phyloP scores from a whole-genome alignment of 148 eudicot genomes.

The Dianthus caryophyllus region DNA sequence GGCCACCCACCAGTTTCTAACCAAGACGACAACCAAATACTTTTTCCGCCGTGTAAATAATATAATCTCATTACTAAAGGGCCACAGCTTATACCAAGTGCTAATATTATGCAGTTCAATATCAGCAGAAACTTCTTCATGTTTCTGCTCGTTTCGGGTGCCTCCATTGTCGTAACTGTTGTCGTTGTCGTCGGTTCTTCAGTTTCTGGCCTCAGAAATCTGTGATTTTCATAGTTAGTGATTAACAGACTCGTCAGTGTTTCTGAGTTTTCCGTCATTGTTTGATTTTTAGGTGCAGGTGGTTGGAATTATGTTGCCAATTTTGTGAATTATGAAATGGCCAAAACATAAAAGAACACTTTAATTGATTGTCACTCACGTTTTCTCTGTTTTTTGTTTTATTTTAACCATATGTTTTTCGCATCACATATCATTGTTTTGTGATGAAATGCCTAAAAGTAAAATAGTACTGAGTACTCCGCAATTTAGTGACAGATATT shows the following conservation, averaged over 20 bases:
- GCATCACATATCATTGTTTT: too few relatives aligned
- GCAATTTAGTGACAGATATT: too few relatives aligned
- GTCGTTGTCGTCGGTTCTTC: not conserved
- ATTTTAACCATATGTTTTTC: too few relatives aligned
- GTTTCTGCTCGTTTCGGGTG: not conserved
- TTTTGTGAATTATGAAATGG: not conserved
- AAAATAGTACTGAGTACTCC: too few relatives aligned
- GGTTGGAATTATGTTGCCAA: not conserved
- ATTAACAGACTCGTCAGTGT: conserved; percentile 3
- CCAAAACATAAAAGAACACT: not conserved
- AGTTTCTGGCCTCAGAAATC: conserved; percentile 10
- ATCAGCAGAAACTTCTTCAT: conserved; percentile 31
- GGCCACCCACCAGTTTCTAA: conserved; percentile 66
- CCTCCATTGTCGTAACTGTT: not conserved
- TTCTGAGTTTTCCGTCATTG: conserved; percentile 14
- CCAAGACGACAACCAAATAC: conserved; percentile 52
- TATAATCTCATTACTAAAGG: conserved; percentile 68
- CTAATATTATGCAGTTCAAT: conserved; percentile 39
- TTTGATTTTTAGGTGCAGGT: not conserved
- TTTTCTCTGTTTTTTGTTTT: too few relatives aligned
- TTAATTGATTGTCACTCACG: too few relatives aligned
- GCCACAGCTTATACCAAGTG: conserved; percentile 51
- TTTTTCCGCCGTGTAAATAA: conserved; percentile 60
- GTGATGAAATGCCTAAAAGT: too few relatives aligned
- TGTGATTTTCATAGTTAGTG: conserved; percentile 8